Base-by-base conservation (phyloP, 1,284 basidiomycete genomes). In the Exsudoporus floridanus region DNA sequence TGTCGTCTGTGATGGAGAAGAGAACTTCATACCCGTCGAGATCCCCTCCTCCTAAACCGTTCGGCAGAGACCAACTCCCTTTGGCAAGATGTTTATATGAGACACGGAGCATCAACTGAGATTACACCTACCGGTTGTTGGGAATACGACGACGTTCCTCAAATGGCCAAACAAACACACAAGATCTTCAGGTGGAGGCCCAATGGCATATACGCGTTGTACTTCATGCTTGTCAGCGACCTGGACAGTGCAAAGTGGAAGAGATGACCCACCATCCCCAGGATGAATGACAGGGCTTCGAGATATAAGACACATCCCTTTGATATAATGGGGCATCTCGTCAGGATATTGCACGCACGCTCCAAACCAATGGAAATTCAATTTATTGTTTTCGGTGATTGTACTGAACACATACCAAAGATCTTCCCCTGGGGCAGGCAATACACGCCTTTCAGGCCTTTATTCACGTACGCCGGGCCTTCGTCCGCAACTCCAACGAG, bases 401-500 rank as follows among this genome's bases (percentile, higher is more conserved):
- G 14, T 3, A 38, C n/a, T 33, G 41, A 6, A n/a, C 3, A 59
- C 69, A 58, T 61, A 86, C 86, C 87, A 58, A 80, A 89, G 7
- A 89, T 83, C 55, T 84, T 69, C 0, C 77, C 79, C 54, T 78
- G 75, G 5, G 67, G 64, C 18, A 88, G 63, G n/a, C 59, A 72
- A 58, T 73, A 85, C 1, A 87, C 78, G 54, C 84, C 75, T 40
- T 78, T 63, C 39, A 70, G 61, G 1, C 81, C 83, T 12, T 69
- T 72, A 12, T 62, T 61, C 50, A 71, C 70, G 57, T 90, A 86
- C 1, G 80, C 77, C 4, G 81, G 78, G 2, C 86, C 86, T 70
- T 90, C 89, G 62, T 90, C 89, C 7, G 86, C 85, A n/a, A 91
- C 77, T 4, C 90, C 90, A 18, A 90, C 86, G 4, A 91, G 74